phyloP scores from a whole-genome alignment of 768 basidiomycete species.

The Terana coerulea region DNA sequence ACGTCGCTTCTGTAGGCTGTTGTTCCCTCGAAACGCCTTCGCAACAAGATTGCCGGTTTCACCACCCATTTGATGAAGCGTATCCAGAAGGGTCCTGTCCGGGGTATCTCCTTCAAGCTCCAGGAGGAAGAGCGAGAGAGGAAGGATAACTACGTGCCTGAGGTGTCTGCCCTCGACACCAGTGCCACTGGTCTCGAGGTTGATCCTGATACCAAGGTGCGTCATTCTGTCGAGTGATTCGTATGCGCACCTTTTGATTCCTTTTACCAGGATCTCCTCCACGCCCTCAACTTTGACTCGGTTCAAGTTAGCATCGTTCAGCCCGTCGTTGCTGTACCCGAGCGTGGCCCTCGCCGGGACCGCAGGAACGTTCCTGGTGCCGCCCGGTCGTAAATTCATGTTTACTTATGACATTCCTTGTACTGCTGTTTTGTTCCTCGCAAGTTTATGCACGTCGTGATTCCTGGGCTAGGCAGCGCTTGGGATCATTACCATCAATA shows the following conservation, averaged over 20 bases:
- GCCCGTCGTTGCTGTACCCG: conserved; percentile 61
- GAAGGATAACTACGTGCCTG: conserved; percentile 99
- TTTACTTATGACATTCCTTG: not conserved
- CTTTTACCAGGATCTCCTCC: conserved; percentile 69
- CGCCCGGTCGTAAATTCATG: conserved; percentile 39
- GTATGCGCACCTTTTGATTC: not conserved
- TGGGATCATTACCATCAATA: not conserved
- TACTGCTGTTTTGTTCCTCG: not conserved
- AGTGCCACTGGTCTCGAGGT: conserved; percentile 73
- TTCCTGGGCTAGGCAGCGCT: not conserved
- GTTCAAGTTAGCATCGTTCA: conserved; percentile 70
- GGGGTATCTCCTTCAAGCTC: conserved; percentile 99
- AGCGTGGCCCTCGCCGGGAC: conserved; percentile 71
- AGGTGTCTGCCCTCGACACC: conserved; percentile 92
- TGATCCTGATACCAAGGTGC: conserved; percentile 90
- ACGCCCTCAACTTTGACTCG: conserved; percentile 91
- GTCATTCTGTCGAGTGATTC: conserved; percentile 22
- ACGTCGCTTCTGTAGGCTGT: conserved; percentile 52
- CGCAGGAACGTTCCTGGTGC: conserved; percentile 82
- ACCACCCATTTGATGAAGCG: conserved; percentile 99
- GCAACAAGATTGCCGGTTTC: conserved; percentile 99
- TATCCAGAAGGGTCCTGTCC: conserved; percentile 96
- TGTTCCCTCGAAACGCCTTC: conserved; percentile 96
- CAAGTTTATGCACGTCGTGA: conserved; percentile 4
- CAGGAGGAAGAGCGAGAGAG: conserved; percentile 99